Base-by-base conservation (phyloP, 352 stramenopile genomes). In the Thraustotheca clavata region DNA sequence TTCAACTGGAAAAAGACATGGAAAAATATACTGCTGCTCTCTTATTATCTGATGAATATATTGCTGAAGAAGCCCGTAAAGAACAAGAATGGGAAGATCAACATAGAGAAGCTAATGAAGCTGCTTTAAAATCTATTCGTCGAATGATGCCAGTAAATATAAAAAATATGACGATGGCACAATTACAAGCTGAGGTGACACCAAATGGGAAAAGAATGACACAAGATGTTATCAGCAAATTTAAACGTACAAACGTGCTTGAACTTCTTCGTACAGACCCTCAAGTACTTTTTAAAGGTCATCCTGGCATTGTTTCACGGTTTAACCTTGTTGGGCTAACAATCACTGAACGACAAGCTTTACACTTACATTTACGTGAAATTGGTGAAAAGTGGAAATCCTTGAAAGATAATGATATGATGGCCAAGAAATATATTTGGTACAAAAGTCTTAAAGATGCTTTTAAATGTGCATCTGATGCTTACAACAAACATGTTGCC, bases 21-120 rank as follows among this genome's bases (percentile, higher is more conserved):
- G 88, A 97, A 67, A 95, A 96, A 69, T 96, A 96, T 71, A 96
- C 94, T 66, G 92, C 76, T 33, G 90, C 90, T 24, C 67, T 97
- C 39, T 89, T 96, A 74, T 61, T 96, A n/a, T 94, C 88, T 46
- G 90, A 97, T 59, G 90, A 97, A 69, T 96, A 96, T 49, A 80
- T 87, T 6, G 86, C 86, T 14, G 87, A 97, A 75, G 77, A 96
- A 73, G 82, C 88, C 18, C 69, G 86, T 61, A 89, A 93, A 52
- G 90, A 97, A 61, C 80, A 78, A 33, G 83, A 96, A 61, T 97
- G 90, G 90, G 90, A 97, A 60, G 86, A 95, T 22, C 80, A 94
- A 39, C 95, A 96, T 63, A 78, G 82, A 33, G 77, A 87, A 22
- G 80, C 74, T 26, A 97, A 97, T 62, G 24, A 91, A 0, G 87